phyloP scores from a whole-genome alignment of 192 early-diverging fungal species.

The Chytriomyces confervae region DNA sequence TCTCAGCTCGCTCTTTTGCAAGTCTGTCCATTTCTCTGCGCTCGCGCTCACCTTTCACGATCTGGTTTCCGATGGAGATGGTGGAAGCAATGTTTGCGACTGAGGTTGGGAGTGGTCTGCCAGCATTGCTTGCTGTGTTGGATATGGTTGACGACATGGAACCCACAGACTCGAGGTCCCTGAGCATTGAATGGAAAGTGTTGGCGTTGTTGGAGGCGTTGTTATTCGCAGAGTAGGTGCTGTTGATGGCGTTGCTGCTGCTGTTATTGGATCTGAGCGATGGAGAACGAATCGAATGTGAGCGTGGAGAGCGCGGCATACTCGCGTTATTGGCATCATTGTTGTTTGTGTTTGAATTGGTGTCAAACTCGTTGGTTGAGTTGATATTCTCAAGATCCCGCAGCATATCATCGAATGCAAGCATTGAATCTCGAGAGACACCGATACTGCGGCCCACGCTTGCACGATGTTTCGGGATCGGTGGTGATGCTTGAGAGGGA shows the following conservation, averaged over 20 bases:
- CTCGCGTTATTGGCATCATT: not conserved
- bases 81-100: not conserved
- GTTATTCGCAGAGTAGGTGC: not conserved
- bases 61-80: conserved; percentile 12
- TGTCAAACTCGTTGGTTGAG: not conserved
- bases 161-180: not conserved
- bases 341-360: not conserved
- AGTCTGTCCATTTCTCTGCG: conserved; percentile 57
- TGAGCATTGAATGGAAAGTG: conserved; percentile 2
- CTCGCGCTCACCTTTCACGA: conserved; percentile 28
- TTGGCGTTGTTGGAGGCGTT: not conserved
- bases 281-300: not conserved
- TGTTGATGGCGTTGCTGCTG: not conserved
- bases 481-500: no score
- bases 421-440: not conserved
- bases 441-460: not conserved
- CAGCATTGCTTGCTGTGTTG: not conserved
- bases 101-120: not conserved
- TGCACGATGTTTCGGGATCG: no score
- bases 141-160: not conserved
- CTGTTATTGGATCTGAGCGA: not conserved
- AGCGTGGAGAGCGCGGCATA: not conserved
- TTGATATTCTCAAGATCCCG: conserved; percentile 8
- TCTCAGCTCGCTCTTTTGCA: conserved; percentile 37
- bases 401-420: conserved; percentile 28